Base-by-base conservation (phyloP, 768 basidiomycete genomes). In the Candolleomyces eurysporus region DNA sequence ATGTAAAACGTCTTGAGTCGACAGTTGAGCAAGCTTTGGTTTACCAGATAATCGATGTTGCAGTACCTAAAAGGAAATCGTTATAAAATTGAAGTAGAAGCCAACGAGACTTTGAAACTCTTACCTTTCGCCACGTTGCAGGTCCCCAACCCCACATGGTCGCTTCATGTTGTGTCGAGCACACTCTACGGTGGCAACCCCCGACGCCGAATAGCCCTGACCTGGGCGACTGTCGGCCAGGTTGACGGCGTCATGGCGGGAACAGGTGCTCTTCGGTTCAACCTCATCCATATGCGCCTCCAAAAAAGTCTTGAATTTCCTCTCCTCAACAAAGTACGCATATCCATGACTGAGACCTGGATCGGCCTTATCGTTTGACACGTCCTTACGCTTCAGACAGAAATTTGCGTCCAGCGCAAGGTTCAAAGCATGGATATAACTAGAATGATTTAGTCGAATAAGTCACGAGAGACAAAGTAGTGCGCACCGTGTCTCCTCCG, bases 121-220 rank as follows among this genome's bases (percentile, higher is more conserved):
- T 32, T 32, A 21, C 30, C 69, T 36, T 67, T 78, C 74, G 0
- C 76, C 74, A 5, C 65, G 59, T 48, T 75, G 73, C 2, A 76
- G 63, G 61, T 75, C 71, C 0, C 68, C 72, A 17, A 73, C 62
- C 1, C 64, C 65, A 30, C 49, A 59, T 3, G 73, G 71, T 0
- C 65, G 64, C 10, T 71, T 68, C 65, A 75, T 65, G 22, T 75
- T 67, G 58, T 76, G 74, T 1, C 69, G 67, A 0, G 68, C 57
- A 36, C 77, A 77, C 30, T 64, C 64, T n/a, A 69, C 68, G 2
- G 65, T 66, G 1, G 65, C 73, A 1, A 74, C 62, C 0, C 76
- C 74, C 7, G 71, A 69, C 0, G 66, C 65, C 2, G 69, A 65
- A 16, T 66, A 59, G 4, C 72, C 71, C 17, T 62, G 65, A 0